Evolutionary conservation across 495 filamentous ascomycete genomes (phyloP).

Genomic region (Neurospora sublineolata): DNA sequence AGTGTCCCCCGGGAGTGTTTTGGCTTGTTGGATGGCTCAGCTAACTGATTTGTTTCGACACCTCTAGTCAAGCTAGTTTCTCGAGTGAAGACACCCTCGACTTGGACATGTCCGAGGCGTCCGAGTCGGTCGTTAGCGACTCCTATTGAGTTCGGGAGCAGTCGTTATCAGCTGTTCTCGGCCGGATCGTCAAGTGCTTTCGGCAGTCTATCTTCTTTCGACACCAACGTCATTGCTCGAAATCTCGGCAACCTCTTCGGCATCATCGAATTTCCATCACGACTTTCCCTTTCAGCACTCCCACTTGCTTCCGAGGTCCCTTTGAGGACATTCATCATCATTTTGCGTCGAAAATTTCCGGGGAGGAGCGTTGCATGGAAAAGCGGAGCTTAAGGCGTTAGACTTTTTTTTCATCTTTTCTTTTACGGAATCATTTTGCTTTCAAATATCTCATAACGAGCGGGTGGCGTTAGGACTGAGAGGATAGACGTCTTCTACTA

Average conservation of each 20-base stretch:
- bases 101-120: neutral
- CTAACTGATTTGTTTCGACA: neutral
- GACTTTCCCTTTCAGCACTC: neutral
- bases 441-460: neutral
- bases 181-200: neutral
- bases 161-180: neutral
- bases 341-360: neutral
- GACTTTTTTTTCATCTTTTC: neutral
- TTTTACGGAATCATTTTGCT: neutral
- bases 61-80: conserved; percentile 5
- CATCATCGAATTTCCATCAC: neutral
- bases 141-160: neutral
- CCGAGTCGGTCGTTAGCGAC: neutral
- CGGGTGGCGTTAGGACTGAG: neutral
- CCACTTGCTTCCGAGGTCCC: neutral
- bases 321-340: neutral
- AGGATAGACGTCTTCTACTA: neutral
- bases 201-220: neutral
- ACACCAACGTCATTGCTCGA: neutral
- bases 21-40: neutral
- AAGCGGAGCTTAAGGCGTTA: neutral
- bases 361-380: neutral
- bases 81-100: conserved; percentile 8
- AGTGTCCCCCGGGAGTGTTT: no score
- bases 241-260: neutral